A percentile compares a stretch with the other conserved stretches of the same genome.
phyloP scores from a whole-genome alignment of 2,329 filamentous ascomycete species.

The Trichoderma cornu-damae region DNA sequence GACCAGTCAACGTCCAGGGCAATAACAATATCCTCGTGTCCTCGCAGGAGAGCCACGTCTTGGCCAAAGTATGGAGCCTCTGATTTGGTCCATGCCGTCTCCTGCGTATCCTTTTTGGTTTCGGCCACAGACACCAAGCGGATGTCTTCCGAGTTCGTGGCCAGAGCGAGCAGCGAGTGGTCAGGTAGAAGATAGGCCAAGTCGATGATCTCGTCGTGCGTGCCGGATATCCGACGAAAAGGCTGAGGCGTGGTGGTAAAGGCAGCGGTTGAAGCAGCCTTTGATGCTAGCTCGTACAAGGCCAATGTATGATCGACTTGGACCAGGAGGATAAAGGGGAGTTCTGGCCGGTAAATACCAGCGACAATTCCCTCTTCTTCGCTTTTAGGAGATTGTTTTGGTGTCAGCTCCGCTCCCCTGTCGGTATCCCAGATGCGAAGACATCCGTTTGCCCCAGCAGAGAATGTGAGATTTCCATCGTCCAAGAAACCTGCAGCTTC shows the following conservation, averaged over 20 bases:
- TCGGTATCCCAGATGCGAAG: slow-evolving; percentile 79
- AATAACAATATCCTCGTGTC: slow-evolving; percentile 93
- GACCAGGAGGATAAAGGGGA: slow-evolving; percentile 71
- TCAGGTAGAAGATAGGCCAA: slow-evolving; percentile 79
- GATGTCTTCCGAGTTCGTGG: slow-evolving; percentile 92
- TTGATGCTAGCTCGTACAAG: slow-evolving; percentile 55
- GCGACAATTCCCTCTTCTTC: slow-evolving; percentile 66
- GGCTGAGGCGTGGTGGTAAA: slow-evolving; percentile 43
- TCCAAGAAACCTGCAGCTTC: slow-evolving; percentile 78
- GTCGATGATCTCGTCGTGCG: slow-evolving; percentile 97
- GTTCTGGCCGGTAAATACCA: slow-evolving; percentile 58
- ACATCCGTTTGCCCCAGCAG: slow-evolving; percentile 77
- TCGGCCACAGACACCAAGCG: slow-evolving; percentile 71
- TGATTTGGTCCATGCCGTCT: slow-evolving; percentile 23
- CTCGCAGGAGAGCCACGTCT: slow-evolving; percentile 78
- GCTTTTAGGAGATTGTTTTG: slow-evolving; percentile 58
- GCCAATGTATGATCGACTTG: slow-evolving; percentile 86
- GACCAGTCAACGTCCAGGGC: slow-evolving; percentile 95
- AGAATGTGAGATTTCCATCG: slow-evolving; percentile 67
- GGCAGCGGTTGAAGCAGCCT: slow-evolving; percentile 32
- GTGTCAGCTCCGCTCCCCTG: slow-evolving; percentile 71
- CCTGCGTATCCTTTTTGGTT: slow-evolving; percentile 24
- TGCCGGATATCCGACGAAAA: slow-evolving; percentile 81
- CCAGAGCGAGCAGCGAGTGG: slow-evolving; percentile 76
- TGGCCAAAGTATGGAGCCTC: slow-evolving; percentile 71